Conservation (phyloP, 2,329 filamentous ascomycete genomes). For the Botrytis deweyae region DNA sequence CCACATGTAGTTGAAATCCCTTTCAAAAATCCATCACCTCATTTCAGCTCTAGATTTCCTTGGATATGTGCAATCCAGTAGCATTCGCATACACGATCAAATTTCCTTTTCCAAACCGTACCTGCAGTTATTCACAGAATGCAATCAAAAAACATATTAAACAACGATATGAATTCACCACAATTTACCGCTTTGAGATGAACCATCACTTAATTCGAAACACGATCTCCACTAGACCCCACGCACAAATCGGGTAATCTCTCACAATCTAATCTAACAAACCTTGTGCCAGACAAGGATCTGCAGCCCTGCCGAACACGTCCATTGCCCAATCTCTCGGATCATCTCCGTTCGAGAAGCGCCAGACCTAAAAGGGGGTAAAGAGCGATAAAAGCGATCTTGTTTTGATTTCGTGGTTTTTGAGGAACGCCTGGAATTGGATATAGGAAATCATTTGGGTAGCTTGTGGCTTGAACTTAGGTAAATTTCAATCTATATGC, state of each 20-base stretch:
- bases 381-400: background rate
- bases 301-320: slow-evolving; percentile 18
- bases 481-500: slow-evolving; percentile 16
- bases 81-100: slow-evolving; percentile 3
- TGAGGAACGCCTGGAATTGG: background rate
- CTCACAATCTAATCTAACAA: slow-evolving; percentile 22
- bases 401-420: slow-evolving; percentile 2
- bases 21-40: background rate
- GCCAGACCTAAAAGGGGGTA: background rate
- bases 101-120: slow-evolving; percentile 18
- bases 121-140: slow-evolving; percentile 15
- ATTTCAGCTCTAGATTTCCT: background rate
- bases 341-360: slow-evolving; percentile 15
- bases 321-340: slow-evolving; percentile 21
- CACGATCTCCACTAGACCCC: slow-evolving; percentile 16
- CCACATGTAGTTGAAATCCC: background rate
- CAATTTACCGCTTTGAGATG: slow-evolving; percentile 9
- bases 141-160: slow-evolving; percentile 23
- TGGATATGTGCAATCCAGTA: background rate
- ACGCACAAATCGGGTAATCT: slow-evolving; percentile 21
- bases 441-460: background rate
- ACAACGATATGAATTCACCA: background rate
- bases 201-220: slow-evolving; percentile 19
- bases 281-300: background rate
- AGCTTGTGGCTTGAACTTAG: slow-evolving; percentile 15